Percentiles rank a stretch among this genome's conserved stretches.
phyloP scores from a whole-genome alignment of 306 rosid genomes.

The Cucumis melo region DNA sequence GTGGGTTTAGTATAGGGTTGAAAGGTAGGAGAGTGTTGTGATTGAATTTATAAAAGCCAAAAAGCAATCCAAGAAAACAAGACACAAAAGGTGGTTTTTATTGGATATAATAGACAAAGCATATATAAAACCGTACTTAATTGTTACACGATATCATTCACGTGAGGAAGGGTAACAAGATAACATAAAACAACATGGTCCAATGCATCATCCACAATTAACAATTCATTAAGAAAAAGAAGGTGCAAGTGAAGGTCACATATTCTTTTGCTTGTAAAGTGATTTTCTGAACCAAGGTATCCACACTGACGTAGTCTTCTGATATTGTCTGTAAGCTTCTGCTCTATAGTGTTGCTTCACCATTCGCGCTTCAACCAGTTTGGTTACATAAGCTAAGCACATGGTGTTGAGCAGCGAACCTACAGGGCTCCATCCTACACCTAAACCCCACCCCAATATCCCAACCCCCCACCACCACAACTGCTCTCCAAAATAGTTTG shows the following conservation, averaged over 20 bases:
- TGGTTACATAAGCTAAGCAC: constrained; percentile 80
- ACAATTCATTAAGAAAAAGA: no score
- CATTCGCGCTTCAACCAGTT: constrained; percentile 77
- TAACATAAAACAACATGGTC: no score
- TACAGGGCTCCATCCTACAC: constrained; percentile 50
- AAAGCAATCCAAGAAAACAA: not conserved
- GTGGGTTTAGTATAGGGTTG: no score
- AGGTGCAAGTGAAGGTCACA: constrained; percentile 10
- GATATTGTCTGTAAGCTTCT: constrained; percentile 60
- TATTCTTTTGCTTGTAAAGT: constrained; percentile 45
- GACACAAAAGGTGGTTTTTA: not conserved
- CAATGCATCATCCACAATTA: no score
- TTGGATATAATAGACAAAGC: no score
- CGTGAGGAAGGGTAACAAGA: no score
- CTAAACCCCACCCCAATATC: constrained; percentile 61
- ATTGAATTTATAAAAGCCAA: no score
- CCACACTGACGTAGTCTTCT: constrained; percentile 84
- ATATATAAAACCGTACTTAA: no score
- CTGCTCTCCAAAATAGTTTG: constrained; percentile 83
- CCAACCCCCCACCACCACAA: constrained; percentile 96
- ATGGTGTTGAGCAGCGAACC: constrained; percentile 55
- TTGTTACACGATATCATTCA: no score
- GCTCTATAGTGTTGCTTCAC: constrained; percentile 54
- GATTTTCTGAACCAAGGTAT: constrained; percentile 70
- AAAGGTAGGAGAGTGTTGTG: no score